Evolutionary conservation across 169 alveolate species (phyloP), one percentile per base, ranked within the genome.

Genomic region (Cystoisospora suis): DNA sequence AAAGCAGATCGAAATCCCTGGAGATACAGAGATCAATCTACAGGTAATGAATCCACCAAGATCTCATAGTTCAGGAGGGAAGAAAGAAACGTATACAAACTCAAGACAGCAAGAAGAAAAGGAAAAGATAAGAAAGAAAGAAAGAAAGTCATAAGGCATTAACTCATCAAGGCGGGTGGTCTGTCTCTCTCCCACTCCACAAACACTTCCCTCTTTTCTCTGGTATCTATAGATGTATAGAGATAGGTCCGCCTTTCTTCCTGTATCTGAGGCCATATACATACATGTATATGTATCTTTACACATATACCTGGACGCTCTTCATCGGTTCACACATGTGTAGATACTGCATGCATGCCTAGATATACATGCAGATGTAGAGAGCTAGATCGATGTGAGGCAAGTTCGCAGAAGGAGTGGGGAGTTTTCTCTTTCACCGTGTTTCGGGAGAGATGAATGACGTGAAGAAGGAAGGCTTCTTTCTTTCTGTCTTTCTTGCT

Each of bases 11-110:
- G 86, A 83, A 23, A 69, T 65, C 29, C 79, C 91, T 32, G 92
- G 89, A 6, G 95, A 93, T 38, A 93, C 95, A 23, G 95, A 93
- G 42, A 85, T 93, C 47, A 93, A 93, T 32, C 81, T 93, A 34
- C 95, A 93, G 69, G 77, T 86, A 38, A 46, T n/a, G 17, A 38
- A n/a, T 17, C 32, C n/a, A n/a, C n/a, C n/a, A n/a, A n/a, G n/a
- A 44, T 12, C 20, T 4, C 40, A 59, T 3, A 59, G n/a, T 27
- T 3, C 72, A 58, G 72, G 72, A 58, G 72, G 29, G 65, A 53
- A 20, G 65, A 53, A 20, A 20, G 20, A 20, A 15, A 9, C 20
- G 9, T 20, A 53, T 20, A 15, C 65, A 9, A 15, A 9, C 20
- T 53, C 20, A 20, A 20, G 65, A 20, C 65, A 53, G 65, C 20